Evolutionary conservation across 257 asterid species (phyloP).

Genomic region (Przewalskia tangutica): DNA sequence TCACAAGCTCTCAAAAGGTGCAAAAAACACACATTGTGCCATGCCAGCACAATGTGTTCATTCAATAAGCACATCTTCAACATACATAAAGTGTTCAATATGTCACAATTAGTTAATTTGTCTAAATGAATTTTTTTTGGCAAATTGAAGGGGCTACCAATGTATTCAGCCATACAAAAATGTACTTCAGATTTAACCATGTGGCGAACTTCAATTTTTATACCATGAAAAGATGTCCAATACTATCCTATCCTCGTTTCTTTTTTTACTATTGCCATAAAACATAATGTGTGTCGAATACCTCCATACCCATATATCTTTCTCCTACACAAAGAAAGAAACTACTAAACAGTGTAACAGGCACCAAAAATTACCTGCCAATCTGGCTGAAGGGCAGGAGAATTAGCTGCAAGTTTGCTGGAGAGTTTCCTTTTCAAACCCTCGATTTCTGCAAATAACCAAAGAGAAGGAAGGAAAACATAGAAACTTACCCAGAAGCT

Average conservation of each 20-base stretch:
- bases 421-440: slow-evolving; percentile 89
- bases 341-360: not conserved
- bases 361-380: slow-evolving; percentile 71
- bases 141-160: not conserved
- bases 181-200: not conserved
- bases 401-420: slow-evolving; percentile 81
- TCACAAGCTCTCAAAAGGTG: not conserved
- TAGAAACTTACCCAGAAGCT: not conserved
- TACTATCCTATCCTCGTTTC: not conserved
- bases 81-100: not conserved
- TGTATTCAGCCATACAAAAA: not conserved
- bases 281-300: not conserved
- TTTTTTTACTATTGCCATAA: not conserved
- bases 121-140: not conserved
- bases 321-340: not conserved
- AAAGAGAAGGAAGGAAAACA: not conserved
- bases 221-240: not conserved
- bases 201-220: not conserved
- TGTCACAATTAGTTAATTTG: not conserved
- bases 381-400: slow-evolving; percentile 59
- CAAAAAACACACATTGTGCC: not conserved
- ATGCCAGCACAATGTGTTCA: not conserved
- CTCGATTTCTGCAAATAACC: slow-evolving; percentile 49
- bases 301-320: not conserved
- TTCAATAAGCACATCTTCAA: not conserved